phyloP scores from a whole-genome alignment of 1,284 basidiomycete genomes.

The Erythrobasidium hasegawianum region DNA sequence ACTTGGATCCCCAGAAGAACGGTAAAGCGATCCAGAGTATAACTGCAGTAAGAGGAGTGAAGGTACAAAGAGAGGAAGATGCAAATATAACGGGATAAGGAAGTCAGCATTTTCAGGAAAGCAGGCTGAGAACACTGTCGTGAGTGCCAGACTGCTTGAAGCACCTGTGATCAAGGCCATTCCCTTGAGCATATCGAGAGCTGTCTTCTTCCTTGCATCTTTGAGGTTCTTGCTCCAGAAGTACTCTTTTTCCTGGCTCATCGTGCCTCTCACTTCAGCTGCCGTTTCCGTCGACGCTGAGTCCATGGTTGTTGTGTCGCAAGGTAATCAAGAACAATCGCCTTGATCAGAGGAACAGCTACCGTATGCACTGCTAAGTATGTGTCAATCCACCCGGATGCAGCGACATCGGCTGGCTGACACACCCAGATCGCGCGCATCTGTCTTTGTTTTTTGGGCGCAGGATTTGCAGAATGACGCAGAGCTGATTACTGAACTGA shows the following conservation, averaged over 20 bases:
- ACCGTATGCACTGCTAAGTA: too few species aligned
- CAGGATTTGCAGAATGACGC: too few species aligned
- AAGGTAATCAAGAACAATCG: too few species aligned
- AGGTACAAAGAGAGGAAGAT: neutral
- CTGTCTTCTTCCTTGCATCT: constrained; percentile 11
- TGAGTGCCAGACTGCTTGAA: too few species aligned
- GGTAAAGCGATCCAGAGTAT: constrained; percentile 47
- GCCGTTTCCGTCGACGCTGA: constrained; percentile 1
- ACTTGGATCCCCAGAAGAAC: constrained; percentile 48
- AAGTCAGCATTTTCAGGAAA: neutral
- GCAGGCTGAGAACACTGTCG: neutral
- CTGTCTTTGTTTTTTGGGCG: too few species aligned
- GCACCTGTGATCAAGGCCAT: constrained; percentile 21
- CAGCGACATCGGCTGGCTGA: too few species aligned
- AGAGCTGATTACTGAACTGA: too few species aligned
- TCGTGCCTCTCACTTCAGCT: neutral
- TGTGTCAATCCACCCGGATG: too few species aligned
- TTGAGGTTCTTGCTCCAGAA: constrained; percentile 26
- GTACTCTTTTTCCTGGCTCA: neutral
- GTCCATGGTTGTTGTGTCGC: neutral
- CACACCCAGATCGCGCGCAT: too few species aligned
- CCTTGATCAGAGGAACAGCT: too few species aligned
- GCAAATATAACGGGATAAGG: too few species aligned
- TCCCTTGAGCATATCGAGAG: constrained; percentile 14
- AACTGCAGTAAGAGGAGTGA: constrained; percentile 25